Evolutionary conservation across 2,329 filamentous ascomycete genomes (phyloP).

Genomic region (Didymella arachidicola): DNA sequence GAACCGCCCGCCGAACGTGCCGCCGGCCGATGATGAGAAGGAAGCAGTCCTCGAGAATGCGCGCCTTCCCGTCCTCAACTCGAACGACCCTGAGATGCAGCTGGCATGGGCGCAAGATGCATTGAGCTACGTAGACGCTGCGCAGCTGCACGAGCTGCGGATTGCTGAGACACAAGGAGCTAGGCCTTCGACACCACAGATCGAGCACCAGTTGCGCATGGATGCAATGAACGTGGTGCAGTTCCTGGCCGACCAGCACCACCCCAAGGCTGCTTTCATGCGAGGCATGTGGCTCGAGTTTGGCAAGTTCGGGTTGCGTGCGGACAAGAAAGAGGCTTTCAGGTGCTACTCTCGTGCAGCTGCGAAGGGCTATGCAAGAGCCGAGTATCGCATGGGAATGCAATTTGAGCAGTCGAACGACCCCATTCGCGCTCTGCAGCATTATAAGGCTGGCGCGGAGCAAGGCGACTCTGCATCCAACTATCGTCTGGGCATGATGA

Average conservation of each 20-base stretch:
- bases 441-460: slow-evolving; percentile 84
- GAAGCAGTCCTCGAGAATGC: slow-evolving; percentile 88
- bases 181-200: slow-evolving; percentile 79
- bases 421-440: slow-evolving; percentile 85
- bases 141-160: slow-evolving; percentile 77
- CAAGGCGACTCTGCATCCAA: slow-evolving; percentile 86
- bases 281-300: slow-evolving; percentile 97
- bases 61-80: slow-evolving; percentile 82
- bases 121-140: slow-evolving; percentile 85
- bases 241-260: slow-evolving; percentile 88
- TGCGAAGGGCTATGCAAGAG: slow-evolving; percentile 83
- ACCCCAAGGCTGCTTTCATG: slow-evolving; percentile 94
- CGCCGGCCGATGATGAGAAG: slow-evolving; percentile 92
- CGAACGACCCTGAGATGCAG: slow-evolving; percentile 95
- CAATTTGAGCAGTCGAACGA: slow-evolving; percentile 96
- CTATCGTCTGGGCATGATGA: slow-evolving; percentile 95
- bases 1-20: slow-evolving; percentile 82
- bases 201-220: slow-evolving; percentile 85
- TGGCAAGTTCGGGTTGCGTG: slow-evolving; percentile 88
- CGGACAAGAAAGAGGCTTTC: slow-evolving; percentile 96
- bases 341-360: slow-evolving; percentile 84
- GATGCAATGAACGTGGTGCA: slow-evolving; percentile 92
- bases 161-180: slow-evolving; percentile 65
- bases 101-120: slow-evolving; percentile 96
- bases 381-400: slow-evolving; percentile 98